Evolutionary conservation across 805 yeast genomes (phyloP).

Genomic region (Metschnikowia borealis): DNA sequence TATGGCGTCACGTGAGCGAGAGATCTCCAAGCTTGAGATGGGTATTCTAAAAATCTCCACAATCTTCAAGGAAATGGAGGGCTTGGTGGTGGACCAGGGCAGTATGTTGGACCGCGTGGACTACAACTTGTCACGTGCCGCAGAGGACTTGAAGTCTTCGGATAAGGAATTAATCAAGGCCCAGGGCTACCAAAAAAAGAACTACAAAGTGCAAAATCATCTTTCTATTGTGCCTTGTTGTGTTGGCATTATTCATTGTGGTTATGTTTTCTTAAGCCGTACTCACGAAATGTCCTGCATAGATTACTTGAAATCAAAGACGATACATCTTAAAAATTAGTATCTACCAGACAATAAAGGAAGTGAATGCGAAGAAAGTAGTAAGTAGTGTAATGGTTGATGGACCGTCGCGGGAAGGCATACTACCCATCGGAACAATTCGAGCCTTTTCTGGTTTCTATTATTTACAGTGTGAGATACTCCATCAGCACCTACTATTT

Average conservation of each 20-base stretch:
- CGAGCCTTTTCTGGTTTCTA: too few species aligned
- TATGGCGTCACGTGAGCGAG: constrained; percentile 77
- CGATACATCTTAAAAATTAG: too few species aligned
- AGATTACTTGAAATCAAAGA: too few species aligned
- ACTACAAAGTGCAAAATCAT: constrained; percentile 90
- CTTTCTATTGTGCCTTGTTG: constrained; percentile 64
- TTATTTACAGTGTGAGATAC: too few species aligned
- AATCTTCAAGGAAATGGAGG: constrained; percentile 89
- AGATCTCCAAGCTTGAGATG: constrained; percentile 85
- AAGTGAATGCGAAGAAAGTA: too few species aligned
- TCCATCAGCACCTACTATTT: too few species aligned
- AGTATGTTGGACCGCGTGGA: constrained; percentile 90
- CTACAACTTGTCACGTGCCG: constrained; percentile 82
- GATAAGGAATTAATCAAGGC: constrained; percentile 76
- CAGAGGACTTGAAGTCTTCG: constrained; percentile 68
- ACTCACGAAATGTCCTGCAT: too few species aligned
- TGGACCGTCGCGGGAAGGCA: too few species aligned
- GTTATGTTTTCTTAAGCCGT: too few species aligned
- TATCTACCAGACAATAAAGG: too few species aligned
- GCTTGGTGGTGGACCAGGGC: constrained; percentile 91
- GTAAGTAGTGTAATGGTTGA: too few species aligned
- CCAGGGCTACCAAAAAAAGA: constrained; percentile 73
- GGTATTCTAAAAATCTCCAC: constrained; percentile 92
- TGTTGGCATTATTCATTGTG: constrained; percentile 64
- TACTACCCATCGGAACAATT: too few species aligned